Base-by-base conservation (phyloP, 164 flowering plant genomes). In the Nelumbo lutea region DNA sequence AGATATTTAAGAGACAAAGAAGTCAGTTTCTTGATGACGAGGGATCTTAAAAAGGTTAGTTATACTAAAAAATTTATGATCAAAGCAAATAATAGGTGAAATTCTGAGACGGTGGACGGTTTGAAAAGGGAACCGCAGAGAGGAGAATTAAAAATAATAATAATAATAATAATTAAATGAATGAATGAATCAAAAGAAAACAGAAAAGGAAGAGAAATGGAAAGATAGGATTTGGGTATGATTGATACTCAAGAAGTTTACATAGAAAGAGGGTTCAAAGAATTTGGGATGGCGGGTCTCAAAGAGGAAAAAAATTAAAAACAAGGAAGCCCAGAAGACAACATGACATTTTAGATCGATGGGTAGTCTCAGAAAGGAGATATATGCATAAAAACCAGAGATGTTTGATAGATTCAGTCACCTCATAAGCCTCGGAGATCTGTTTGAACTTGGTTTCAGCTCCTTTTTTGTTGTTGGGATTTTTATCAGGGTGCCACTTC, bases 371-470 rank as follows among this genome's bases (percentile, higher is more conserved):
- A 40, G 14, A 69, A 51, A 13, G 41, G 46, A 52, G 5, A 2
- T 60, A 60, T 5, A 59, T 27, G 7, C 42, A 40, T 5, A n/a
- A 41, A 48, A 44, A 66, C 27, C 47, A 4, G 59, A 42, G 51
- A 4, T 61, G 9, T 8, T 45, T 9, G 9, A 58, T 40, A 59
- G 47, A 41, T 9, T 3, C 27, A 27, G 27, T 57, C 66, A 84
- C 85, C 70, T 82, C 87, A 62, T 84, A 84, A 9, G 87, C 87
- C 70, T 82, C 87, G 38, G 87, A 84, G 72, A 84, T 82, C 76
- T 84, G 80, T 61, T 84, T 84, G 78, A 84, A 84, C 68, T 84
- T 84, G 61, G 82, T 79, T 64, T 84, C 87, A 55, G 87, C 87
- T 43, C 78, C 87, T 62, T 84, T 82, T 79, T 84, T 84, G 74